These are phyloP conservation scores for Irpex rosettiformis DNA, from an alignment of 1,284 basidiomycete species.

Conservation along the genomic window DNA sequence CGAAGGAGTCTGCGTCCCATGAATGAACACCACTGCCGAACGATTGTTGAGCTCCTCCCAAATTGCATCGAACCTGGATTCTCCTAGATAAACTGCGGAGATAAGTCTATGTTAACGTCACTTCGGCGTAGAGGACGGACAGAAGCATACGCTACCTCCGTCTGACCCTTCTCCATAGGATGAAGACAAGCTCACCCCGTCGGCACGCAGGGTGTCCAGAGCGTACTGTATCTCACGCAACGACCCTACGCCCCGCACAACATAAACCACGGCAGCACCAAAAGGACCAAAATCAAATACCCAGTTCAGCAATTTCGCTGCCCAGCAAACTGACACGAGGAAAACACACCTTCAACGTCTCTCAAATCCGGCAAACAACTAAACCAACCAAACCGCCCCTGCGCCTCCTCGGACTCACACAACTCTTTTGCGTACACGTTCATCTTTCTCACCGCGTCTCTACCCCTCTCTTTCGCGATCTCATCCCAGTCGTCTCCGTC, in stretches of 20 bases:
- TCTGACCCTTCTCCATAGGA: constrained; percentile 48
- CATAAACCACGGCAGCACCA: neutral
- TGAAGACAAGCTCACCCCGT: constrained; percentile 61
- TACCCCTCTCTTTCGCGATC: constrained; percentile 24
- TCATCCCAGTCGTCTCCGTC: constrained; percentile 1
- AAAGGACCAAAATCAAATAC: neutral
- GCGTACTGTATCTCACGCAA: constrained; percentile 55
- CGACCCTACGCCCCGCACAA: constrained; percentile 30
- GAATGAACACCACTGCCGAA: constrained; percentile 59
- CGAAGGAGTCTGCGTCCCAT: constrained; percentile 62
- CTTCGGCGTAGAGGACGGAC: neutral
- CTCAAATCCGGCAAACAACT: constrained; percentile 57
- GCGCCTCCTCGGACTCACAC: constrained; percentile 36
- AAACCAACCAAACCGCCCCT: constrained; percentile 62
- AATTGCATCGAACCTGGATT: constrained; percentile 56
- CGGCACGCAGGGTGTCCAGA: constrained; percentile 54
- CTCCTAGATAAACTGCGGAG: constrained; percentile 57
- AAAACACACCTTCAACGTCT: constrained; percentile 50
- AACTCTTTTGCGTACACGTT: constrained; percentile 48
- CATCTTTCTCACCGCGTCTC: constrained; percentile 38
- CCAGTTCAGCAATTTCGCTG: neutral
- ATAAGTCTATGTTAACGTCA: neutral
- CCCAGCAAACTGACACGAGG: neutral
- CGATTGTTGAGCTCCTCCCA: constrained; percentile 64
- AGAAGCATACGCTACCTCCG: constrained; percentile 22